Evolutionary conservation across 441 rosid genomes (phyloP), one percentile per base, ranked within the genome.

Genomic region (Manihot esculenta): DNA sequence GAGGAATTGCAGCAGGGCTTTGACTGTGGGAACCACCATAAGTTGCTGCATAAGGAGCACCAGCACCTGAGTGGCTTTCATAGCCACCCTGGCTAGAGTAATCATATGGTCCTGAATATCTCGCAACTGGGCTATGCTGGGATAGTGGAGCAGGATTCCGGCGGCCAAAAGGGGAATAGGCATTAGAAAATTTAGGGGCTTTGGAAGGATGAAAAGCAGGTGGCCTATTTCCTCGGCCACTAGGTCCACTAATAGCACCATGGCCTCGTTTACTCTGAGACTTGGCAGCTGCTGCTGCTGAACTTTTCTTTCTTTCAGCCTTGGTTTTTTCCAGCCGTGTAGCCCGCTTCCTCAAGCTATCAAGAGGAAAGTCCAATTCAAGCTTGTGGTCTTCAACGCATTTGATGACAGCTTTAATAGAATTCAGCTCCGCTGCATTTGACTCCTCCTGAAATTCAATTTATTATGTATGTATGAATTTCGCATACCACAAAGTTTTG

Each of bases 341-440:
- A 42, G 72, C 86, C 48, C 83, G 69, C 78, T 79, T 87, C 68
- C 69, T 82, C 64, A 87, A 76, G 70, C 18, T 71, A 58, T 83
- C 87, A 14, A 79, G 47, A 10, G 86, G 35, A 70, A 85, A 83
- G 38, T 79, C 83, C 15, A 85, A 61, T 62, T 87, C 87, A 21
- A 85, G 87, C 62, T 83, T 83, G 72, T 82, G 87, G 77, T 87
- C 89, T 80, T 85, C 91, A 23, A 85, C 81, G 5, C 91, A 85
- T 77, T 76, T 87, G 66, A 85, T 80, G 72, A 85, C 81, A 7
- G 85, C 83, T 79, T 67, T 85, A 51, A 83, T 79, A 49, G 89
- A 74, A 62, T 69, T 87, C 79, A 87, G 66, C 67, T 87, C 91
- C 71, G 72, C 23, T 63, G 76, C 64, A 64, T 72, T 82, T 1